Evolutionary conservation across 2,329 filamentous ascomycete species (phyloP).

Genomic region (Aspergillus fumigatus): DNA sequence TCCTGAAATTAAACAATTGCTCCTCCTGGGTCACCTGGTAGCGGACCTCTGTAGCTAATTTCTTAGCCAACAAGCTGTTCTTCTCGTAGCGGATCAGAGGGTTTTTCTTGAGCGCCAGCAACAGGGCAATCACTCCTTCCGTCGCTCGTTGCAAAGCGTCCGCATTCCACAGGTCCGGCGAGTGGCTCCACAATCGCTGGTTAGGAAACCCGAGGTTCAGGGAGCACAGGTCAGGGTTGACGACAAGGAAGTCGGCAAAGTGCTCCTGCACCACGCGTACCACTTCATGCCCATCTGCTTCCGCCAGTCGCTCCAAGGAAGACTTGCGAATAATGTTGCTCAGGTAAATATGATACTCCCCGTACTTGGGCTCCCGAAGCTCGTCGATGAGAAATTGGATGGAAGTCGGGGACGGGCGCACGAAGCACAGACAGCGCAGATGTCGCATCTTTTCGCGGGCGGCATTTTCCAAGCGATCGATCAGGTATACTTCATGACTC

Average conservation of each 20-base stretch:
- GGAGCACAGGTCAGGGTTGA: slow-evolving; percentile 91
- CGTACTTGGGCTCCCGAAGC: slow-evolving; percentile 91
- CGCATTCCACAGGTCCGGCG: slow-evolving; percentile 82
- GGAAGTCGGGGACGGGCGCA: slow-evolving; percentile 86
- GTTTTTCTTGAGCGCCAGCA: slow-evolving; percentile 93
- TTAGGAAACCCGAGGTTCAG: slow-evolving; percentile 68
- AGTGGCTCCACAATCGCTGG: slow-evolving; percentile 74
- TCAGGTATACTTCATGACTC: slow-evolving; percentile 96
- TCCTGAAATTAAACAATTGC: slow-evolving; percentile 92
- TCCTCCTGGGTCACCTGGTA: slow-evolving; percentile 95
- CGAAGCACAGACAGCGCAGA: slow-evolving; percentile 85
- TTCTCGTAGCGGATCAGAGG: slow-evolving; percentile 90
- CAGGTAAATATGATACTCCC: slow-evolving; percentile 95
- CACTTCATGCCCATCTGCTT: slow-evolving; percentile 96
- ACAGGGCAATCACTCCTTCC: slow-evolving; percentile 77
- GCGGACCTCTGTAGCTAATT: slow-evolving; percentile 84
- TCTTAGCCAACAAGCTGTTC: slow-evolving; percentile 85
- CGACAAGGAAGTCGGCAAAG: slow-evolving; percentile 91
- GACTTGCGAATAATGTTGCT: slow-evolving; percentile 98
- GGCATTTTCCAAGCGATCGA: slow-evolving; percentile 87
- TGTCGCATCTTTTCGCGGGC: slow-evolving; percentile 97
- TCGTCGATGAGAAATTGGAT: slow-evolving; percentile 94
- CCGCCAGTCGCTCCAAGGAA: slow-evolving; percentile 83
- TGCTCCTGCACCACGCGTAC: slow-evolving; percentile 92
- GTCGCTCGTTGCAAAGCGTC: slow-evolving; percentile 82